Base-by-base conservation (phyloP, 1,139 yeast genomes). In the Pichia sp. region DNA sequence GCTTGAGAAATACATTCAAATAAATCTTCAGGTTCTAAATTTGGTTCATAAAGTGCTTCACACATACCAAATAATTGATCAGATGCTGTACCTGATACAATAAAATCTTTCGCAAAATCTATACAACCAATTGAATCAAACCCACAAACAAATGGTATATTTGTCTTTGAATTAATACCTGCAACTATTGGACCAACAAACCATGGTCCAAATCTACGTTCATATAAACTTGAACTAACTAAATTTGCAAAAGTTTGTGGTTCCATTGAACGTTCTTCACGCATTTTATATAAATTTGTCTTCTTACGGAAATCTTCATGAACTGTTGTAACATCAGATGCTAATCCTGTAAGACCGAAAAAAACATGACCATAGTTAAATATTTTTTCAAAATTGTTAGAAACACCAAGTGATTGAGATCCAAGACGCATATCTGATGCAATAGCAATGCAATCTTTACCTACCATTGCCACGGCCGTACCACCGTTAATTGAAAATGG, bases 51-150 rank as follows among this genome's bases (percentile, higher is more conserved):
- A 53, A 94, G 74, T n/a, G 95, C 79, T 71, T 92, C 98, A 70
- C 98, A 94, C 97, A 92, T 92, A 68, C 99, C 99, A 64, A 84
- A 92, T 53, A 94, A 74, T 70, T 94, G 98, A 64, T 92, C 97
- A 29, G 89, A 72, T 5, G 97, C 97, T 2, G 98, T 94, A 51
- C 99, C 99, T 55, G 92, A 76, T n/a, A 94, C 98, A 41, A 88
- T 88, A 66, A 94, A 94, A 69, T 92, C 98, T 60, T 88, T 80
- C 48, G 97, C 95, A 61, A 78, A 86, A 67, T 94, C 98, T 61
- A 92, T 88, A 71, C 97, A 89, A 35, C 99, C 99, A 66, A 94
- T 92, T 56, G 86, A 78, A 70, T 94, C 99, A 68, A 92, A 90
- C 18, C 96, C 96, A 66, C 97, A 94, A 55, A 94, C 79, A 64